Base-by-base conservation (phyloP, 169 alveolate species). In the Sarcocystis neurona region DNA sequence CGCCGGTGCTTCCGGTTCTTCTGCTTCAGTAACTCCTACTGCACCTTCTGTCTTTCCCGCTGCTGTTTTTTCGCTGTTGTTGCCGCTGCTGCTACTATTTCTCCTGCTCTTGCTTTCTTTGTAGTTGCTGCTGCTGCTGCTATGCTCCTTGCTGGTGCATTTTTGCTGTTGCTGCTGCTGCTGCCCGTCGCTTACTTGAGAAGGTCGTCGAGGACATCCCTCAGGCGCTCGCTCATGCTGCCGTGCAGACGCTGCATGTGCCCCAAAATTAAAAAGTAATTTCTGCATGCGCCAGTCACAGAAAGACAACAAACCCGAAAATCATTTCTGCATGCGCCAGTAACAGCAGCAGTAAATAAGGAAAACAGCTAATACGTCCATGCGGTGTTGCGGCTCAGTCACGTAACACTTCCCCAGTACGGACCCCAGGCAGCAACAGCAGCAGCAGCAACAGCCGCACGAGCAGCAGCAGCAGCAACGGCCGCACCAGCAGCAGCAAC, bases 171-270 rank as follows among this genome's bases (percentile, higher is more conserved):
- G 79, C 18, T 8, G n/a, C 43, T 18, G 39, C 56, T 10, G 15
- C 3, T 18, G 56, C 44, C 50, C n/a, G 89, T 44, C 12, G 72
- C 92, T 37, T 48, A 88, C 92, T 78, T 82, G 2, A 88, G 78
- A 18, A 88, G 89, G 84, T 95, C 94, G 78, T 93, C 84, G 87
- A 91, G 89, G 63, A 89, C 92, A 41, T 87, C 89, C 84, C 88
- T 80, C 77, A 96, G 93, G 63, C 93, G 87, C 1, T 94, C 94
- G 56, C 96, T 85, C 93, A 92, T 90, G 47, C 93, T 88, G 48
- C 93, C 94, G 32, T 95, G 94, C 72, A 92, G 91, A 50, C 97
- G 93, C 93, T 96, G 96, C 96, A 94, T 92, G 94, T 96, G 98
- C 34, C 96, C 96, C 84, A 94, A 86, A 46, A 96, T 91, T 74